A percentile compares a stretch with the other conserved stretches of the same genome.
Conservation (phyloP, 345 rosid genomes). For the Angophora floribunda region DNA sequence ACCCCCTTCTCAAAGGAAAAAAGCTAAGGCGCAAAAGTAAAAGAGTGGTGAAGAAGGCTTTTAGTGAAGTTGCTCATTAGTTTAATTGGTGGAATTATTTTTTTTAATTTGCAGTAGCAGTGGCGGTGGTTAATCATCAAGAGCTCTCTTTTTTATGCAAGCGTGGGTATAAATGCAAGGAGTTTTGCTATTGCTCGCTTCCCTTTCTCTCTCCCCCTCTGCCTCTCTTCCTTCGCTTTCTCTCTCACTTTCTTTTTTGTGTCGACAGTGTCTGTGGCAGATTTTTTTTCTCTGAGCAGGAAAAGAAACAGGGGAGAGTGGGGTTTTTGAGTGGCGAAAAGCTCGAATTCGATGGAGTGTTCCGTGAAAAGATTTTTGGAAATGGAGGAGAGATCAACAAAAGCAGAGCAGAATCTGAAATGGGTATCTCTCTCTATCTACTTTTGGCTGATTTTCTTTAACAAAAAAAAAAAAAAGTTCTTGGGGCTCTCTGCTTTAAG, state of each 20-base stretch:
- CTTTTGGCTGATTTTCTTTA: constrained; percentile 24
- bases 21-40: background rate
- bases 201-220: constrained; percentile 5
- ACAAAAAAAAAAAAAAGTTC: background rate
- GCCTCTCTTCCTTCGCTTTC: constrained; percentile 1
- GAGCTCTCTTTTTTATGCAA: constrained; percentile 87
- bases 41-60: background rate
- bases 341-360: constrained; percentile 25
- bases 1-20: background rate
- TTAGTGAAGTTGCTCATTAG: background rate
- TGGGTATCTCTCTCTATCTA: constrained; percentile 62
- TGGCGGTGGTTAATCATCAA: constrained; percentile 95
- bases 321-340: constrained; percentile 9
- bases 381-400: background rate
- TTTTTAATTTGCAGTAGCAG: constrained; percentile 31
- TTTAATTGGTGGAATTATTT: background rate
- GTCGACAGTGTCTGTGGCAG: background rate
- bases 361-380: constrained; percentile 28
- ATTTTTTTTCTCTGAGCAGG: background rate
- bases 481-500: background rate
- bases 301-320: background rate
- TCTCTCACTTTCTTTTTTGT: background rate
- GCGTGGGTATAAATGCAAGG: constrained; percentile 91
- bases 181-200: constrained; percentile 23
- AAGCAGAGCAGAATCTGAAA: constrained; percentile 54